Evolutionary conservation across 306 rosid genomes (phyloP), one percentile per base, ranked within the genome.

Genomic region (Citrullus colocynthis): DNA sequence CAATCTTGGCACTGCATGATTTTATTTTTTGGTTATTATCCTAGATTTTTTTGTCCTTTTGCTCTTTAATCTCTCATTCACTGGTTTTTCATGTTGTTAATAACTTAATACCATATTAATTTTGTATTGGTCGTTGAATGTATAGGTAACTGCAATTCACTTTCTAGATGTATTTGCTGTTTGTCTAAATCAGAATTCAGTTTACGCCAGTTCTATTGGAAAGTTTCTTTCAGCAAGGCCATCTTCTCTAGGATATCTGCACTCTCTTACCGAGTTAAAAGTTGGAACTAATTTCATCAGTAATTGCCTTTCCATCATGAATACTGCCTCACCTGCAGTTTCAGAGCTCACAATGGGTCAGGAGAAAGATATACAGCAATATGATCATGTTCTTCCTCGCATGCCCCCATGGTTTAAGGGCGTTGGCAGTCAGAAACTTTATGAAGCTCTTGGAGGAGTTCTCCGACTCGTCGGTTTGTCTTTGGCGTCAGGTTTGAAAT

Each of bases 331-430:
- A 71, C 82, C 83, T 60, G 90, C 80, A 80, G 78, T 79, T 78
- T 76, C 90, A 34, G 86, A 74, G 82, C 37, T 45, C 78, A 72
- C 55, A 48, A 79, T 72, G 59, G 79, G 85, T 87, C 87, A 78
- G 85, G 91, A 88, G 71, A 85, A 82, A 65, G 80, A 57, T 79
- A 20, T 76, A 76, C 70, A 64, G 63, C 78, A 81, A 73, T 74
- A 54, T 74, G 82, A 71, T 51, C 86, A 83, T 56, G 89, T 85
- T 78, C 91, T 94, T 82, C 97, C 98, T 32, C 91, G 87, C 75
- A 90, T 90, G 96, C 98, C 98, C 85, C 95, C 98, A 79, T 94
- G 98, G 98, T 94, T 92, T 83, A 78, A 81, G 76, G 79, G 83
- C 74, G 81, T 87, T 80, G 96, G 98, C 55, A 88, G 91, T 84